Percentiles rank a stretch among this genome's conserved stretches.
phyloP scores from a whole-genome alignment of 2,329 filamentous ascomycete genomes.

The Xylariaceae sp. region DNA sequence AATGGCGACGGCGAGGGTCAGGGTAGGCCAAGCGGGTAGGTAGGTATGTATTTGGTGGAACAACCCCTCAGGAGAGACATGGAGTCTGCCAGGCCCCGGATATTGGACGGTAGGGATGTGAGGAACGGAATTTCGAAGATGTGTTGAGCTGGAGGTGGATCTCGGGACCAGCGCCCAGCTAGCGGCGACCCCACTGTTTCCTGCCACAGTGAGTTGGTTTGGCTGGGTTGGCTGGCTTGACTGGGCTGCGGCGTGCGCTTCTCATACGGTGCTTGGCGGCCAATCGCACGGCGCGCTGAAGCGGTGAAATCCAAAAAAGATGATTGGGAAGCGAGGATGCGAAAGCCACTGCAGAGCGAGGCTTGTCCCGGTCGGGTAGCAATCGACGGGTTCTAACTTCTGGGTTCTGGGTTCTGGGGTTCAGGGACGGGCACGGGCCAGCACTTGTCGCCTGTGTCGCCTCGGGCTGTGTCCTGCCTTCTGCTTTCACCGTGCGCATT shows the following conservation, averaged over 20 bases:
- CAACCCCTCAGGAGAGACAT: neutral
- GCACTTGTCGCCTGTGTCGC: no score
- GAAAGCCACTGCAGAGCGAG: neutral
- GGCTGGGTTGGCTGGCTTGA: no score
- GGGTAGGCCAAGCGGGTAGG: neutral
- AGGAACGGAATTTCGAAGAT: conserved; percentile 13
- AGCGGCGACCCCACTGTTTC: conserved; percentile 9
- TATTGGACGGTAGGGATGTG: neutral
- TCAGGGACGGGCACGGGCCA: conserved; percentile 1
- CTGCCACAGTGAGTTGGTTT: no score
- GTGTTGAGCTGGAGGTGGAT: conserved; percentile 16
- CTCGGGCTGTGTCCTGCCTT: no score
- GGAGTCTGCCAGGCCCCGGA: neutral
- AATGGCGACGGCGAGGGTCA: neutral
- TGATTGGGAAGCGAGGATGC: conserved; percentile 4
- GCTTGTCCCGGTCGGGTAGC: neutral
- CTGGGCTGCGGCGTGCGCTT: no score
- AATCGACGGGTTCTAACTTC: no score
- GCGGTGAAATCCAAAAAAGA: conserved; percentile 21
- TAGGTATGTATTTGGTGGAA: neutral
- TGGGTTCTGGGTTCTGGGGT: no score
- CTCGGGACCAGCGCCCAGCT: conserved; percentile 2
- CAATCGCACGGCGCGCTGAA: conserved; percentile 10
- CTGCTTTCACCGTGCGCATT: no score
- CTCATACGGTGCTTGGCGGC: no score